Percentiles rank a stretch among this genome's conserved stretches.
Conservation (phyloP, 1,139 yeast genomes). For the Taphrina confusa region DNA sequence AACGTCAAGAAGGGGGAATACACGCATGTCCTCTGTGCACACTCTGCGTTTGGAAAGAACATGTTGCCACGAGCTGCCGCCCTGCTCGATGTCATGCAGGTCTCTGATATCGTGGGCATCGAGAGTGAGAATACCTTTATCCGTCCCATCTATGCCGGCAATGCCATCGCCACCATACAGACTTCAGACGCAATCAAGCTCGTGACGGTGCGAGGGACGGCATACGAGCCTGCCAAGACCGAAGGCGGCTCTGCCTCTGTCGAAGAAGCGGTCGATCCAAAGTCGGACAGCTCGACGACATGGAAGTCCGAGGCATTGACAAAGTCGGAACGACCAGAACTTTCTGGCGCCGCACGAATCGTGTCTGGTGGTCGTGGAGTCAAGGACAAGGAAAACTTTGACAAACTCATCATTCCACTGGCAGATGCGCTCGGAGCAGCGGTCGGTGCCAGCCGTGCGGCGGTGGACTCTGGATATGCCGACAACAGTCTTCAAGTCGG, state of each 20-base stretch:
- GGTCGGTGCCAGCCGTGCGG: constrained; percentile 97
- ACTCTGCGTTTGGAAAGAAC: constrained; percentile 84
- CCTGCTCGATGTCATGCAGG: constrained; percentile 78
- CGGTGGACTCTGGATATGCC: constrained; percentile 93
- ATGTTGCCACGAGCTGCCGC: constrained; percentile 87
- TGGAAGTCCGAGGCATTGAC: constrained; percentile 74
- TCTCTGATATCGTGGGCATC: constrained; percentile 75
- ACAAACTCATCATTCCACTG: constrained; percentile 71
- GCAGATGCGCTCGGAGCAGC: constrained; percentile 88
- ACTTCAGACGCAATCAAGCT: constrained; percentile 66
- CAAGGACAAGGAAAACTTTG: constrained; percentile 85
- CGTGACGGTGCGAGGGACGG: constrained; percentile 78
- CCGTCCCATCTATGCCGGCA: constrained; percentile 96
- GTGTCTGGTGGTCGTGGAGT: constrained; percentile 95
- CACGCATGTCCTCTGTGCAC: constrained; percentile 77
- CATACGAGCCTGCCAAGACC: constrained; percentile 61
- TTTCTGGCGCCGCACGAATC: constrained; percentile 75
- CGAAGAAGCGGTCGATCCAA: constrained; percentile 55
- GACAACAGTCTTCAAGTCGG: constrained; percentile 98
- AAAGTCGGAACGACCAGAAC: constrained; percentile 85
- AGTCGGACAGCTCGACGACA: constrained; percentile 46
- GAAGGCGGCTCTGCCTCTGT: constrained; percentile 52
- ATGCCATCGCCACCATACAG: constrained; percentile 81
- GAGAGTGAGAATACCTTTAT: constrained; percentile 70
- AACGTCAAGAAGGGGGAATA: constrained; percentile 50